A percentile compares a stretch with the other conserved stretches of the same genome.
These are phyloP conservation scores for Eleusine coracana DNA, from an alignment of 176 grass and related monocot species.

Conservation along the genomic window DNA sequence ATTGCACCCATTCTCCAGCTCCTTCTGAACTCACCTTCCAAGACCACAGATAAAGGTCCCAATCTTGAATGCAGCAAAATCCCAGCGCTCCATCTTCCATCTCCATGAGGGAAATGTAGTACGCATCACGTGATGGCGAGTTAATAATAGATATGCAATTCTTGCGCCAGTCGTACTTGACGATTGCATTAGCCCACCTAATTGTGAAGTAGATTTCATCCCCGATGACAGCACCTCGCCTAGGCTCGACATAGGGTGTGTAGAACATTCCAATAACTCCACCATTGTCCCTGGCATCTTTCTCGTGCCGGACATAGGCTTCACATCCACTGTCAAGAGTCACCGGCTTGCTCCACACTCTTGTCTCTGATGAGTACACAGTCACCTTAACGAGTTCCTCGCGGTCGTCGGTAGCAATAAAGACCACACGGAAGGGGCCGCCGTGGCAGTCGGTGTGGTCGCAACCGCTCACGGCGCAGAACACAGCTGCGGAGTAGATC, in stretches of 20 bases:
- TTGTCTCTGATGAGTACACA: not conserved
- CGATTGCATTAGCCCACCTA: not conserved
- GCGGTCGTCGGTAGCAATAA: not conserved
- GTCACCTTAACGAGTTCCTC: not conserved
- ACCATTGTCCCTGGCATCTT: not conserved
- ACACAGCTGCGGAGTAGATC: not conserved
- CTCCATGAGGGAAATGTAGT: not conserved
- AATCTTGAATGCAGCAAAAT: not conserved
- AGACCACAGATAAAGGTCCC: not conserved
- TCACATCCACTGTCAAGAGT: not conserved
- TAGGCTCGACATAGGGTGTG: not conserved
- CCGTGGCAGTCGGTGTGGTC: not conserved
- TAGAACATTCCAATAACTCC: not conserved
- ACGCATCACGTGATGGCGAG: not conserved
- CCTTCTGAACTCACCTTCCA: not conserved
- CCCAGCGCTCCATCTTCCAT: not conserved
- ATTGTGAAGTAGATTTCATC: not conserved
- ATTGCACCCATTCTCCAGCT: not conserved
- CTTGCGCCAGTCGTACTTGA: not conserved
- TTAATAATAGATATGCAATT: not conserved
- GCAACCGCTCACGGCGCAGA: not conserved
- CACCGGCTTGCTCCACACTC: not conserved
- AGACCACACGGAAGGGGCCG: not conserved
- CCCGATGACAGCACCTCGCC: not conserved
- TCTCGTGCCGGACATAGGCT: not conserved